Evolutionary conservation across 2,329 filamentous ascomycete species (phyloP).

Genomic region (Chalaropsis thielavioides): DNA sequence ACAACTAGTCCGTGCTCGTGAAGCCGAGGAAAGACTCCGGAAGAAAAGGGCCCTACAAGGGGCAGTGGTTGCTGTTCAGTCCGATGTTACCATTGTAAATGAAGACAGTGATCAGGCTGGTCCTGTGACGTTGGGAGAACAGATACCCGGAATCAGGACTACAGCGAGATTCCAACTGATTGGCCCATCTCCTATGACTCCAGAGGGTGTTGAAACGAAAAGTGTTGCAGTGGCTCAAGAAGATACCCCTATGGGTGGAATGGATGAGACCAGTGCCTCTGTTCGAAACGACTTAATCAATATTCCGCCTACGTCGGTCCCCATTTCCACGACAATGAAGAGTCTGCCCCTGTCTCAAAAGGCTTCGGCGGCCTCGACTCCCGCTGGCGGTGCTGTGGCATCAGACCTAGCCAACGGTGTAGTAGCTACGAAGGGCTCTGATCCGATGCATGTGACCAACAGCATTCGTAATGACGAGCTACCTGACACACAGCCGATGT

Average conservation of each 20-base stretch:
- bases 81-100: not conserved
- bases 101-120: conserved; percentile 40
- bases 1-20: conserved; percentile 49
- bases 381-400: conserved; percentile 39
- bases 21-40: conserved; percentile 44
- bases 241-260: conserved; percentile 49
- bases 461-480: conserved; percentile 19
- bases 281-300: not conserved
- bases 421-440: conserved; percentile 82
- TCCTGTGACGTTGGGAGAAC: conserved; percentile 48
- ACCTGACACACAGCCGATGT: conserved; percentile 22
- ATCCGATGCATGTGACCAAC: conserved; percentile 36
- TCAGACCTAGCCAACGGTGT: conserved; percentile 62
- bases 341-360: conserved; percentile 50
- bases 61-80: not conserved
- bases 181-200: conserved; percentile 19
- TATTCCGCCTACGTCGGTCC: conserved; percentile 1
- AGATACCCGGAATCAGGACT: conserved; percentile 41
- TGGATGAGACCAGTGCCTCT: conserved; percentile 33
- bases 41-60: conserved; percentile 35
- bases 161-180: conserved; percentile 42
- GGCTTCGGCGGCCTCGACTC: conserved; percentile 44
- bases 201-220: conserved; percentile 34
- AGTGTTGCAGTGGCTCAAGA: conserved; percentile 37
- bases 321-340: conserved; percentile 22